Conservation (phyloP, 202 grass and related monocot genomes). For the Schoenoplectus tabernaemontani region DNA sequence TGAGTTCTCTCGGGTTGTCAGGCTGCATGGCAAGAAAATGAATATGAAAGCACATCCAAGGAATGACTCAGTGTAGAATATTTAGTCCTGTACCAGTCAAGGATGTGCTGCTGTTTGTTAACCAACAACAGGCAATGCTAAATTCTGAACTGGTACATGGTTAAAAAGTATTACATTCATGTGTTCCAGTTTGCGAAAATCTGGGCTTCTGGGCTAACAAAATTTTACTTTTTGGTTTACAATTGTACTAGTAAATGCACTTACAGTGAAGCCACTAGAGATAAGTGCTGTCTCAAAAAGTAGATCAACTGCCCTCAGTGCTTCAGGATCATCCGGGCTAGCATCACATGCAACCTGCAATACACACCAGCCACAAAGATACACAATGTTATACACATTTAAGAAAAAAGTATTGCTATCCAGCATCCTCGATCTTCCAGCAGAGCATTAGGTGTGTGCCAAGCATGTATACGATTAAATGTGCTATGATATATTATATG, state of each 20-base stretch:
- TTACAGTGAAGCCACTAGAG: constrained; percentile 83
- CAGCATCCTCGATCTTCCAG: background rate
- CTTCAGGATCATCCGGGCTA: constrained; percentile 63
- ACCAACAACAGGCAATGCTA: background rate
- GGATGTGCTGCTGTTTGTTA: no score
- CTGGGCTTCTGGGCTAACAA: background rate
- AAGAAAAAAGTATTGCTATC: background rate
- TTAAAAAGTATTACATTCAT: no score
- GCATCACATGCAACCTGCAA: constrained; percentile 55
- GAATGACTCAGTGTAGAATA: background rate
- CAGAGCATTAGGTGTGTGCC: background rate
- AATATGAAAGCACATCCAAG: background rate
- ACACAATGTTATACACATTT: background rate
- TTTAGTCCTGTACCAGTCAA: background rate
- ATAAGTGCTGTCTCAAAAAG: constrained; percentile 97
- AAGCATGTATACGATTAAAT: background rate
- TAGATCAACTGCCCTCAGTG: constrained; percentile 65
- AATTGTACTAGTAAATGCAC: constrained; percentile 17
- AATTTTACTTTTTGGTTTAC: background rate
- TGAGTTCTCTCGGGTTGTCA: constrained; percentile 67
- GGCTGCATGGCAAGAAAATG: constrained; percentile 35
- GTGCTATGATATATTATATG: background rate
- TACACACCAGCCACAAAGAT: background rate
- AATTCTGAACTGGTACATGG: background rate
- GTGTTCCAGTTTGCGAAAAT: background rate